phyloP scores from a whole-genome alignment of 2,329 filamentous ascomycete genomes.

The Neopestalotiopsis rosae region DNA sequence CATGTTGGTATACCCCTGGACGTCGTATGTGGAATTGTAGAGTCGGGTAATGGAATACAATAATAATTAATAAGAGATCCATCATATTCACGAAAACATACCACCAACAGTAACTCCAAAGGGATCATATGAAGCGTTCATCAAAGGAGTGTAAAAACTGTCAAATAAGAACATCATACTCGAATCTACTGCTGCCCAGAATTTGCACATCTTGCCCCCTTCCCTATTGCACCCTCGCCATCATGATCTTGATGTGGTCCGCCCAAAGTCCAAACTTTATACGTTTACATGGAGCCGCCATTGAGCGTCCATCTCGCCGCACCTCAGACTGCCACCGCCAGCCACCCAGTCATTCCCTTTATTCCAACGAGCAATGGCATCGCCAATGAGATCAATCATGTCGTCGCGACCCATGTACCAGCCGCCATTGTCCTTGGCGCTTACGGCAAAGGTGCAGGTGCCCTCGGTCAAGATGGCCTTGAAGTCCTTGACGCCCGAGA shows the following conservation, averaged over 20 bases:
- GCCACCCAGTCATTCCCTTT: not conserved
- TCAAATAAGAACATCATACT: not conserved
- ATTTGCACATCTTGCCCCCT: too few relatives aligned
- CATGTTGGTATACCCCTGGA: too few relatives aligned
- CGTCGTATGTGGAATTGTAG: too few relatives aligned
- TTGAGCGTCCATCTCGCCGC: not conserved
- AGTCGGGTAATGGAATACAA: too few relatives aligned
- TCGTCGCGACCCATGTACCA: conserved; percentile 11
- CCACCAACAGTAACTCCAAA: too few relatives aligned
- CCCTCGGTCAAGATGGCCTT: not conserved
- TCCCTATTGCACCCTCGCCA: too few relatives aligned
- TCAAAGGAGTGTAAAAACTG: too few relatives aligned
- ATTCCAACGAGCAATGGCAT: not conserved
- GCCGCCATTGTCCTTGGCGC: not conserved
- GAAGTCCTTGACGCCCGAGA: not conserved
- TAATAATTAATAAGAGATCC: too few relatives aligned
- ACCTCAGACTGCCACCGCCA: not conserved
- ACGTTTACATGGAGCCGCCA: not conserved
- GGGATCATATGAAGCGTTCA: too few relatives aligned
- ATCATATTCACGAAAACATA: too few relatives aligned
- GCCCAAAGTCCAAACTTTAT: not conserved
- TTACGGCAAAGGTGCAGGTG: conserved; percentile 1
- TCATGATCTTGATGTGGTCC: too few relatives aligned
- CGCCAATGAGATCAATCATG: conserved; percentile 4
- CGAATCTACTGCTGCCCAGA: too few relatives aligned